Percentiles rank a stretch among this genome's conserved stretches.
These are phyloP conservation scores for Paralagenidium karlingii DNA, from an alignment of 352 stramenopile species.

Conservation along the genomic window DNA sequence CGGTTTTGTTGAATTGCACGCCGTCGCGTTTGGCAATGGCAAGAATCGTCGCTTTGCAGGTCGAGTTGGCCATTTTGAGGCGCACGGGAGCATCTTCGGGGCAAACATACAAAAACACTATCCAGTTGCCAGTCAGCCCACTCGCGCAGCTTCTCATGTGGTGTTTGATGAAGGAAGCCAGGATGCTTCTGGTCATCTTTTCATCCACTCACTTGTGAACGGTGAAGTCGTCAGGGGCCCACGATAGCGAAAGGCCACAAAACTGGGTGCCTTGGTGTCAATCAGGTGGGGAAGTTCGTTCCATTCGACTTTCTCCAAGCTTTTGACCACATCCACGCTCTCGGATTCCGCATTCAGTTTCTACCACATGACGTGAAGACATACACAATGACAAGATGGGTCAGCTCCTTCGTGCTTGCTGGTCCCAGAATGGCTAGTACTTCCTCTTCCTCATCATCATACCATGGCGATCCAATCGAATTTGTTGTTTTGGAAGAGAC, in stretches of 20 bases:
- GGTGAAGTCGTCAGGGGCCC: constrained; percentile 17
- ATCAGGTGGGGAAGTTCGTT: constrained; percentile 38
- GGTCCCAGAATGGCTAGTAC: constrained; percentile 3
- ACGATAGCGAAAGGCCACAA: constrained; percentile 63
- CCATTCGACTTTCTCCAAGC: constrained; percentile 59
- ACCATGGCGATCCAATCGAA: constrained; percentile 86
- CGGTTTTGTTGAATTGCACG: constrained; percentile 62
- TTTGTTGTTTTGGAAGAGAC: constrained; percentile 58
- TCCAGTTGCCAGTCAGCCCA: not conserved
- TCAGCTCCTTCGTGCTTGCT: not conserved
- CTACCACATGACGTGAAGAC: constrained; percentile 10
- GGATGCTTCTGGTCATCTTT: no score
- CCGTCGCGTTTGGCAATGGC: constrained; percentile 42
- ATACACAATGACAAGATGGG: not conserved
- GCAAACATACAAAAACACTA: constrained; percentile 86
- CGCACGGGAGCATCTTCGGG: constrained; percentile 76
- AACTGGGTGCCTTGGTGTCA: constrained; percentile 57
- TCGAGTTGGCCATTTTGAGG: constrained; percentile 88
- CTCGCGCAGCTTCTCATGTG: not conserved
- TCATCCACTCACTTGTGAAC: no score
- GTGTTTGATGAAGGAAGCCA: no score
- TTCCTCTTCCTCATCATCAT: constrained; percentile 1
- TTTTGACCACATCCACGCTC: constrained; percentile 69
- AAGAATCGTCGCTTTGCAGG: constrained; percentile 77
- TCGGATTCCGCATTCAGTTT: constrained; percentile 70